Evolutionary conservation across 2,329 filamentous ascomycete species (phyloP), one percentile per base, ranked within the genome.

Genomic region (Pseudocercospora pini-densiflorae): DNA sequence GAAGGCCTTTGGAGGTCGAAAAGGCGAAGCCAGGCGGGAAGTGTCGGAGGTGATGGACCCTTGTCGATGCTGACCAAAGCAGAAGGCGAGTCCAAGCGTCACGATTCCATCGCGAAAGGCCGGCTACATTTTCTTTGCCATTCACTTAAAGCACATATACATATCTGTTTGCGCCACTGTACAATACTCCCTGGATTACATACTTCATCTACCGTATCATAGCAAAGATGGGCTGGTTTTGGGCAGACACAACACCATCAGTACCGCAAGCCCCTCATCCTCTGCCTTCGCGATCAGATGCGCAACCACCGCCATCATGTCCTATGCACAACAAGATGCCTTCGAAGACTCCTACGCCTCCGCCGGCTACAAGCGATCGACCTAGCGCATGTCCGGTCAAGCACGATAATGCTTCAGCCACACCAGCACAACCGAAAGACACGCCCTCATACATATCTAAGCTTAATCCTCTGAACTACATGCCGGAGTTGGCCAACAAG

Each of bases 401-500:
- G 80, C 85, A 63, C 83, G 75, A 76, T 47, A 72, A 75, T 76
- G 83, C 58, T 80, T 83, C 72, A 80, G 79, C 55, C 80, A 85
- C 60, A 74, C 62, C 68, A 71, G 67, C 75, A 33, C 74, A 65
- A 75, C 74, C 59, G 67, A 71, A 67, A 58, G 65, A 69, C 45
- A 71, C 74, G 40, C 77, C 80, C 49, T 87, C 88, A 0, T 85
- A 86, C 45, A 81, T 89, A 64, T 88, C 88, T n/a, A 89, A 86
- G 73, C 81, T 91, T 51, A 92, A 92, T 74, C 90, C 90, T 5
- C 85, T 99, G 61, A 99, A 99, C 83, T 97, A 94, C 84, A 99
- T 99, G 94, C 97, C 96, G 79, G 85, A 87, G 47, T 85, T 98
- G 54, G 94, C 94, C 6, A 94, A 98, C 81, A 86, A 89, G 31